Evolutionary conservation across 441 rosid genomes (phyloP).

Genomic region (Capsella rubella): DNA sequence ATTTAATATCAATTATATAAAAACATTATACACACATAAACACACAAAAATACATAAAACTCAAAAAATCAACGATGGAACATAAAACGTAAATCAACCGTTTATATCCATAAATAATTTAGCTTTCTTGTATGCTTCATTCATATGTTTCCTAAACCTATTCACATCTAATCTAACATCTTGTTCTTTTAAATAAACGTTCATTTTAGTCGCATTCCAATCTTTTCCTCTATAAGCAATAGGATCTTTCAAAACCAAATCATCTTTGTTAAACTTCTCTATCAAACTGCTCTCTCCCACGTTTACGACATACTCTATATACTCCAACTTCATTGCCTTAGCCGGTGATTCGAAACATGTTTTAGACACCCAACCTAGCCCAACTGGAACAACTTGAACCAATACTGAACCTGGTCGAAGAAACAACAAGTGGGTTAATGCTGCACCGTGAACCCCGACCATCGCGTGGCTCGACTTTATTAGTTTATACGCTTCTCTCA

Average conservation of each 20-base stretch:
- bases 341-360: constrained; percentile 52
- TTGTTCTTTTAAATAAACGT: constrained; percentile 66
- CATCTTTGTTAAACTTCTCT: constrained; percentile 51
- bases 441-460: constrained; percentile 76
- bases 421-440: constrained; percentile 59
- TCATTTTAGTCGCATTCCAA: constrained; percentile 55
- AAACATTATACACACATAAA: too few relatives aligned
- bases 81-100: constrained; percentile 31
- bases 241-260: constrained; percentile 58
- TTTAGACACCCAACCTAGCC: constrained; percentile 56
- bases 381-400: constrained; percentile 63
- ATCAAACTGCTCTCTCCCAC: constrained; percentile 60
- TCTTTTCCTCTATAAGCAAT: constrained; percentile 37
- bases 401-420: constrained; percentile 58
- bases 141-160: constrained; percentile 50
- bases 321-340: constrained; percentile 54
- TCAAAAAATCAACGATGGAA: neutral
- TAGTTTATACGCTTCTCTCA: constrained; percentile 46
- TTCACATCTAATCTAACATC: constrained; percentile 52
- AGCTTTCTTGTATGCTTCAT: constrained; percentile 48
- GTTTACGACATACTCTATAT: constrained; percentile 49
- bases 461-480: constrained; percentile 63
- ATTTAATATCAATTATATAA: neutral
- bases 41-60: neutral
- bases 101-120: constrained; percentile 49